phyloP scores from a whole-genome alignment of 306 rosid species.

The Lablab purpureus region DNA sequence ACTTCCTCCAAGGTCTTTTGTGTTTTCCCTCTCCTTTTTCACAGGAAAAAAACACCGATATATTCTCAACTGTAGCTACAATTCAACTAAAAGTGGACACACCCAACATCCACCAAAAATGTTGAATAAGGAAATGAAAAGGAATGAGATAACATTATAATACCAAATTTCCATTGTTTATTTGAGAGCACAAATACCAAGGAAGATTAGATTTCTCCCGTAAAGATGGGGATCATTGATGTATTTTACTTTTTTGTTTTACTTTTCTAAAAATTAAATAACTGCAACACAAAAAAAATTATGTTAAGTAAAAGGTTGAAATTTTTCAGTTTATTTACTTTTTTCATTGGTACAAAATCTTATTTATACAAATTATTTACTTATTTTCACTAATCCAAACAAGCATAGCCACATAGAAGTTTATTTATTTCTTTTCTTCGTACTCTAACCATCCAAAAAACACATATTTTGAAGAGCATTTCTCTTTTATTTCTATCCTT shows the following conservation, averaged over 20 bases:
- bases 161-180: neutral
- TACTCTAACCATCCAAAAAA: neutral
- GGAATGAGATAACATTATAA: neutral
- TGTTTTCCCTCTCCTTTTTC: neutral
- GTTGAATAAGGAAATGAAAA: neutral
- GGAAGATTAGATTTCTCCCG: no score
- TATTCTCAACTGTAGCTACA: no score
- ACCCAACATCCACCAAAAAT: no score
- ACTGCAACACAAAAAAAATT: neutral
- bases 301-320: neutral
- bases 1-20: neutral
- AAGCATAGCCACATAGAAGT: neutral
- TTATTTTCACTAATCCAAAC: neutral
- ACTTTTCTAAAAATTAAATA: neutral
- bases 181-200: no score
- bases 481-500: neutral
- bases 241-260: no score
- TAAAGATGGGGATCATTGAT: no score
- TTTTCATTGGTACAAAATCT: no score
- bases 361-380: no score
- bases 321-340: no score
- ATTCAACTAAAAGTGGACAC: no score
- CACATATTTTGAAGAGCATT: no score
- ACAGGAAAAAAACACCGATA: no score
- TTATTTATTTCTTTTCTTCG: neutral